A percentile compares a stretch with the other conserved stretches of the same genome.
Evolutionary conservation across 1,284 basidiomycete species (phyloP).

Genomic region (Sutorius eximius): DNA sequence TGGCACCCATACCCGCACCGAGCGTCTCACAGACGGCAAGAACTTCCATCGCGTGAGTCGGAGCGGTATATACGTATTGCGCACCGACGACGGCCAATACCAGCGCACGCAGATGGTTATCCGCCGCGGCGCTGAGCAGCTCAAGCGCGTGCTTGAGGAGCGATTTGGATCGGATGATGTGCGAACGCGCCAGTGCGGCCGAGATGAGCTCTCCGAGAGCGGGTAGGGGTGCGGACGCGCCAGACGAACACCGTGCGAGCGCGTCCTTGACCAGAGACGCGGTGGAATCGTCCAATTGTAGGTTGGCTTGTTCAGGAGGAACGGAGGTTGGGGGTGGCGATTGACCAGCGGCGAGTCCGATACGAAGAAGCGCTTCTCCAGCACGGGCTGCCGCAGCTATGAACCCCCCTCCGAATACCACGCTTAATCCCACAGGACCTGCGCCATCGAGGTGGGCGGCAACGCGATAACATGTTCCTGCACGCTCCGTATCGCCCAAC

Average conservation of each 20-base stretch:
- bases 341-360: conserved; percentile 42
- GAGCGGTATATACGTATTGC: conserved; percentile 68
- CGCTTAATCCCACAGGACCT: conserved; percentile 18
- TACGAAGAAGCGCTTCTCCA: conserved; percentile 57
- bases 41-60: conserved; percentile 64
- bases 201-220: conserved; percentile 33
- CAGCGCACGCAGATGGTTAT: conserved; percentile 70
- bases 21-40: conserved; percentile 65
- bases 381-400: conserved; percentile 57
- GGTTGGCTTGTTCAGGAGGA: conserved; percentile 1
- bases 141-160: conserved; percentile 61
- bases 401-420: conserved; percentile 42
- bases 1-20: conserved; percentile 63
- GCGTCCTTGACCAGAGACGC: conserved; percentile 25
- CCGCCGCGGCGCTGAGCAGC: conserved; percentile 54
- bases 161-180: conserved; percentile 44
- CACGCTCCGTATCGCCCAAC: conserved; percentile 45
- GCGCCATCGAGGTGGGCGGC: conserved; percentile 48
- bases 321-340: not conserved
- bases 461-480: conserved; percentile 59
- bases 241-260: conserved; percentile 27
- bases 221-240: conserved; percentile 28
- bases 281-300: conserved; percentile 21
- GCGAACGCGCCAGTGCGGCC: conserved; percentile 24
- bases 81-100: conserved; percentile 64